Base-by-base conservation (phyloP, 805 yeast genomes). In the Phaffomyces opuntiae region DNA sequence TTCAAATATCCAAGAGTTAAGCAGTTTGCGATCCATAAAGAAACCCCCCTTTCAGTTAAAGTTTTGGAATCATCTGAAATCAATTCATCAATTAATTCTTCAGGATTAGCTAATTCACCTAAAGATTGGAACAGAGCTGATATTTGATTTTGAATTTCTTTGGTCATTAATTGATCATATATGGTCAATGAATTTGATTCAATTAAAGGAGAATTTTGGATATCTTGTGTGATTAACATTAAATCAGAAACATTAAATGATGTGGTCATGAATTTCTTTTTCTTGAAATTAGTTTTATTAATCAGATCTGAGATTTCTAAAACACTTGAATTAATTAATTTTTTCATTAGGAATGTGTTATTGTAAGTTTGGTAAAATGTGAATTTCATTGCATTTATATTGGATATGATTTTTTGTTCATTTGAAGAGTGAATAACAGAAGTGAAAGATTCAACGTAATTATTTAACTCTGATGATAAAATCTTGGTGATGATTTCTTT, bases 11-110 rank as follows among this genome's bases (percentile, higher is more conserved):
- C 65, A 36, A 56, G 51, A 17, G 65, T 44, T 32, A 71, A 43
- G 36, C 53, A 57, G 14, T 70, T 62, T 0, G 66, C 46, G 5
- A 72, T 53, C 79, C 78, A 75, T 16, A 73, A 46, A 1, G 61
- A 52, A 3, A 65, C 49, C 0, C 68, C 51, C 13, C 49, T 53
- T 16, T 54, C 59, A 29, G 59, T 42, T 1, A 50, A 17, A 0
- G 43, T 24, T 16, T 51, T 44, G 1, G 48, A 31, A 9, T 56
- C 55, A 17, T 48, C 49, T 0, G 62, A 48, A 7, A 64, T 34
- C 1, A 61, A 42, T 2, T 52, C 47, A 19, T 54, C 58, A 19
- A 63, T 48, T 7, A 56, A 21, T 1, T 45, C 46, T 0, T 59
- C 38, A 7, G 57, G 53, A 25, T 55, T 42, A 4, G 16, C 29